These are phyloP conservation scores for Colletotrichum shisoi DNA, from an alignment of 2,329 filamentous ascomycete genomes.

Conservation along the genomic window DNA sequence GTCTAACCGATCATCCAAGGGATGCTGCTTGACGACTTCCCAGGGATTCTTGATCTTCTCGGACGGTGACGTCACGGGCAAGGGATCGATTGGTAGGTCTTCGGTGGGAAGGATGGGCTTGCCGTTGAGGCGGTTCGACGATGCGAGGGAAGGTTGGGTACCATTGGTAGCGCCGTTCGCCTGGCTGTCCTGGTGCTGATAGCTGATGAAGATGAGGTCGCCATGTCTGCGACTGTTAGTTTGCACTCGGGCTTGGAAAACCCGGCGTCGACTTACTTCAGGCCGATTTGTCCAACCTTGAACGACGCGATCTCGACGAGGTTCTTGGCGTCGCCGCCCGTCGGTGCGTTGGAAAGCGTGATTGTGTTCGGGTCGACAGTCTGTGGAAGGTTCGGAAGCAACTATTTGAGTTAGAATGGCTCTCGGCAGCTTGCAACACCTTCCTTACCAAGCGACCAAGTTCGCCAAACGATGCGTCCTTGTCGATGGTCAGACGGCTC, in stretches of 20 bases:
- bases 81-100: conserved; percentile 68
- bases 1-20: conserved; percentile 86
- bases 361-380: conserved; percentile 69
- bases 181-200: conserved; percentile 66
- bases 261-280: conserved; percentile 56
- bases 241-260: neutral
- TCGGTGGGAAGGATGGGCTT: conserved; percentile 75
- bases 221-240: conserved; percentile 71
- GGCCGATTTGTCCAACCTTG: conserved; percentile 65
- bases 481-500: conserved; percentile 81
- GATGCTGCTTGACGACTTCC: conserved; percentile 89
- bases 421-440: conserved; percentile 28
- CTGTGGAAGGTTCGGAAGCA: conserved; percentile 65
- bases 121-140: conserved; percentile 78
- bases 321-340: conserved; percentile 64
- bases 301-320: conserved; percentile 66
- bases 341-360: conserved; percentile 68
- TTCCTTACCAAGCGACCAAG: conserved; percentile 61
- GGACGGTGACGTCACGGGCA: conserved; percentile 61
- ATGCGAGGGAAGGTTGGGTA: conserved; percentile 48
- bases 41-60: conserved; percentile 84
- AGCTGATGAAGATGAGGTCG: conserved; percentile 87
- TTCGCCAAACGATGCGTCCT: conserved; percentile 74
- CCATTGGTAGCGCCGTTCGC: conserved; percentile 50
- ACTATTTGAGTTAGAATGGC: conserved; percentile 50